phyloP scores from a whole-genome alignment of 2,329 filamentous ascomycete species.

The Neonectria sp. region DNA sequence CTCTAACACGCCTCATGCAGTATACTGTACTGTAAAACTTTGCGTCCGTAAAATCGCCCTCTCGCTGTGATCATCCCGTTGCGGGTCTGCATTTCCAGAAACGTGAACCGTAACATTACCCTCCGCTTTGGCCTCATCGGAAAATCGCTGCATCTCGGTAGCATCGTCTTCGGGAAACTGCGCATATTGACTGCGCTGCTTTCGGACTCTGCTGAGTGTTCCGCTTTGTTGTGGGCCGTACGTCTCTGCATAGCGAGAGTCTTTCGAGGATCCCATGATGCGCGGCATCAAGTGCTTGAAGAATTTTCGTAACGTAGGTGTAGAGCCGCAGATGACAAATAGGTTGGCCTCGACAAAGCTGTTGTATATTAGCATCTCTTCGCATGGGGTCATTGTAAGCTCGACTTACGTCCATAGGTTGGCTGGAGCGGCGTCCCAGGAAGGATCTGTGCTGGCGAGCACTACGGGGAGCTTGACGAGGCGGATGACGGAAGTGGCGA shows the following conservation, averaged over 20 bases:
- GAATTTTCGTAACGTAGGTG: slow-evolving; percentile 56
- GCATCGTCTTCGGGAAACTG: slow-evolving; percentile 36
- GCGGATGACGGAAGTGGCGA: slow-evolving; percentile 52
- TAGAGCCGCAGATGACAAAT: slow-evolving; percentile 57
- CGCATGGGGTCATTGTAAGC: slow-evolving; percentile 21
- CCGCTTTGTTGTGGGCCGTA: slow-evolving; percentile 31
- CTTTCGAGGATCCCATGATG: slow-evolving; percentile 38
- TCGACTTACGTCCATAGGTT: slow-evolving; percentile 48
- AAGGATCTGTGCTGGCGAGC: slow-evolving; percentile 45
- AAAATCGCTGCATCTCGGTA: slow-evolving; percentile 33
- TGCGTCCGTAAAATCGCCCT: slow-evolving; percentile 47
- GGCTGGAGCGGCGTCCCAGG: slow-evolving; percentile 50
- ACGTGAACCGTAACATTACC: slow-evolving; percentile 28
- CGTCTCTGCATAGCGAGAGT: slow-evolving; percentile 8
- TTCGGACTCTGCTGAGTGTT: slow-evolving; percentile 31
- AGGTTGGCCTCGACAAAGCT: slow-evolving; percentile 58
- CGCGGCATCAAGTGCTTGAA: slow-evolving; percentile 51
- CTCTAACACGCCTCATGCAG: background rate
- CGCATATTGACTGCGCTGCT: slow-evolving; percentile 34
- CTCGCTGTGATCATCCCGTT: slow-evolving; percentile 44
- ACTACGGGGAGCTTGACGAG: slow-evolving; percentile 44
- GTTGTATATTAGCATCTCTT: background rate
- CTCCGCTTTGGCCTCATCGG: slow-evolving; percentile 20
- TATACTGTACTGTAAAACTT: slow-evolving; percentile 44
- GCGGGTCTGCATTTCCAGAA: slow-evolving; percentile 16